Evolutionary conservation across 2,329 filamentous ascomycete species (phyloP), one percentile per base, ranked within the genome.

Genomic region (Aspergillus luchuensis): DNA sequence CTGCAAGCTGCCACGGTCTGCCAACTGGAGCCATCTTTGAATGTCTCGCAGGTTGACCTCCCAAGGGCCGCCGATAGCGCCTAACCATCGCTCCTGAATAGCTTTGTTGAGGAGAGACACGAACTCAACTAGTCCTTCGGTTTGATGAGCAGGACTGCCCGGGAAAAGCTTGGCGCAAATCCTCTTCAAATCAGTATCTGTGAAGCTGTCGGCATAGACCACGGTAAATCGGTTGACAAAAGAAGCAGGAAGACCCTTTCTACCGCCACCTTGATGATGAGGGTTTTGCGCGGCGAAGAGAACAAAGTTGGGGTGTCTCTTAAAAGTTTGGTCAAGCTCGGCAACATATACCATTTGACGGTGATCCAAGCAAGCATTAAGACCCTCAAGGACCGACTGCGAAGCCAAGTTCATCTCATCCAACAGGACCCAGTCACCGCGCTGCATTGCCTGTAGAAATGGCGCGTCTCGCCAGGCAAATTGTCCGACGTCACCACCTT

Each of bases 391-490:
- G 2, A 99, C 93, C 4, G 94, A 96, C 74, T 99, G 95, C 0
- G 94, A 98, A 1, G 96, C 95, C 64, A 99, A 80, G 70, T 99
- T 99, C 95, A 99, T 99, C 80, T 99, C 95, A 71, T 99, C 95
- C 0, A 99, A 84, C 28, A 99, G 81, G 10, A 99, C 95, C 95
- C 95, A 99, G 68, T 96, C 91, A 28, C 95, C 95, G 60, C 87
- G 90, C 73, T 98, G 95, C 94, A 99, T 98, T 0, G 95, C 95
- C 72, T 92, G 91, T 19, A 99, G 81, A 73, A 99, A 98, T 0
- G 95, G 93, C 0, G 94, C 95, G 74, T 99, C 94, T 67, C 92
- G 87, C 95, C 95, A 99, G 1, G 91, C 89, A 72, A 99, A 99
- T 61, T 91, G 90, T 1, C 95, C 95, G 7, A 92, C 90, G 70